Percentiles rank a stretch among this genome's conserved stretches.
Conservation (phyloP, 805 yeast genomes). For the Hemisphaericaspora nanyangensis region DNA sequence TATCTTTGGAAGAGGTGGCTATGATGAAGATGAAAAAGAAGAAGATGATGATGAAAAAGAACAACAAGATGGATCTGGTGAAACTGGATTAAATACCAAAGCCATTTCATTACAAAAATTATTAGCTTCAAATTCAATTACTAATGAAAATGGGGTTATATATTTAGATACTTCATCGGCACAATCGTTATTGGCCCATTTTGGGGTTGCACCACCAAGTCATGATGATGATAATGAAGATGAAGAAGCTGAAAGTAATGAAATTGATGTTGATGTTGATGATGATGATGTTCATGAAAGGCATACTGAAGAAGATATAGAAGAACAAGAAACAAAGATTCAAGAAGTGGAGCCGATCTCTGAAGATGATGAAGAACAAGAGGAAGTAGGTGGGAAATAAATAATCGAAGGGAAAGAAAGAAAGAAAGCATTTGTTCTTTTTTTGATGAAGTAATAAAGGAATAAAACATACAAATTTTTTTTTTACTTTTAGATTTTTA, state of each 20-base stretch:
- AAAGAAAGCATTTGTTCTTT: no score
- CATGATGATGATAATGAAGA: slow-evolving; percentile 25
- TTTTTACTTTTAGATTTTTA: no score
- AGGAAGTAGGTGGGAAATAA: no score
- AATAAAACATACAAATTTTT: no score
- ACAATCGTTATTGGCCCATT: slow-evolving; percentile 57
- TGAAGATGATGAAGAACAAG: slow-evolving; percentile 6
- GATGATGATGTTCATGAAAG: slow-evolving; percentile 21
- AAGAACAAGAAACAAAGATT: slow-evolving; percentile 18
- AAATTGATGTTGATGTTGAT: slow-evolving; percentile 29
- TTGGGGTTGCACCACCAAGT: slow-evolving; percentile 33
- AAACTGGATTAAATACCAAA: slow-evolving; percentile 23
- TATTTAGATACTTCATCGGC: slow-evolving; percentile 62
- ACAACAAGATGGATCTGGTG: slow-evolving; percentile 15
- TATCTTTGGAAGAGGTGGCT: slow-evolving; percentile 26
- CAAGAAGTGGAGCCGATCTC: slow-evolving; percentile 10
- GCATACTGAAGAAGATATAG: slow-evolving; percentile 31
- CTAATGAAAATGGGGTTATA: slow-evolving; percentile 61
- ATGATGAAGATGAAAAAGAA: slow-evolving; percentile 21
- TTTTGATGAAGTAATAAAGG: no score
- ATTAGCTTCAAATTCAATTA: slow-evolving; percentile 45
- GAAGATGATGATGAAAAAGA: slow-evolving; percentile 30
- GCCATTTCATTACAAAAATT: slow-evolving; percentile 43
- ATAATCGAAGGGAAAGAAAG: no score
- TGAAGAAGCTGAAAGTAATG: slow-evolving; percentile 22